Base-by-base conservation (phyloP, 495 filamentous ascomycete species). In the Annulohypoxylon bovei region DNA sequence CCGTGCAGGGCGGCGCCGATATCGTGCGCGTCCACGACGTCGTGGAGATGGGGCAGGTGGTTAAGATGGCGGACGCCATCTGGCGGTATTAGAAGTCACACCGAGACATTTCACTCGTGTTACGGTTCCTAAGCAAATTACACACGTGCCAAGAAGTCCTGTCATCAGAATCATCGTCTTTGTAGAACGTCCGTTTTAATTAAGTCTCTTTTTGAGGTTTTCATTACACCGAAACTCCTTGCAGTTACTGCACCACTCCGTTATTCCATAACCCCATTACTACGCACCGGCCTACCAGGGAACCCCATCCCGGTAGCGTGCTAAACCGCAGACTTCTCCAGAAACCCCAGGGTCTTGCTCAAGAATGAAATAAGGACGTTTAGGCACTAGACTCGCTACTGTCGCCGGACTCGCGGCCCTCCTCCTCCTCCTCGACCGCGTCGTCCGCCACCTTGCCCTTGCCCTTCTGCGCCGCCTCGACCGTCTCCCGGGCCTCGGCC, bases 11-110 rank as follows among this genome's bases (percentile, higher is more conserved):
- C n/a, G 95, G 95, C 2, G 95, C 94, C 14, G 95, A 98, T 85
- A 89, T 99, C 58, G 92, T 99, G 20, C 84, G 95, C 64, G 95
- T 99, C 25, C 95, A 99, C 85, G 95, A 98, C 85, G 93, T 94
- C 4, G 78, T 82, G 67, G 92, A 97, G 83, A 99, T 98, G 95
- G 86, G 81, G 72, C 87, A 93, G 81, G 95, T 97, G 20, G 88
- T 88, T 3, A 90, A 88, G 76, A 93, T 99, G 87, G 91, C 93
- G 7, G 95, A 97, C 86, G 95, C 93, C 2, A 92, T 98, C 66
- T 94, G 92, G 85, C 83, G 92, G 73, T 81, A 82, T 57, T 82
- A 72, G n/a, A 40, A 39, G 52, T 52, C 14, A 53, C 27, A 44
- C 7, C 7, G 2, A 18, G n/a, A n/a, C 39, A 42, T 42, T 39